Evolutionary conservation across 345 rosid species (phyloP), one percentile per base, ranked within the genome.

Genomic region (Luvunga scandens): DNA sequence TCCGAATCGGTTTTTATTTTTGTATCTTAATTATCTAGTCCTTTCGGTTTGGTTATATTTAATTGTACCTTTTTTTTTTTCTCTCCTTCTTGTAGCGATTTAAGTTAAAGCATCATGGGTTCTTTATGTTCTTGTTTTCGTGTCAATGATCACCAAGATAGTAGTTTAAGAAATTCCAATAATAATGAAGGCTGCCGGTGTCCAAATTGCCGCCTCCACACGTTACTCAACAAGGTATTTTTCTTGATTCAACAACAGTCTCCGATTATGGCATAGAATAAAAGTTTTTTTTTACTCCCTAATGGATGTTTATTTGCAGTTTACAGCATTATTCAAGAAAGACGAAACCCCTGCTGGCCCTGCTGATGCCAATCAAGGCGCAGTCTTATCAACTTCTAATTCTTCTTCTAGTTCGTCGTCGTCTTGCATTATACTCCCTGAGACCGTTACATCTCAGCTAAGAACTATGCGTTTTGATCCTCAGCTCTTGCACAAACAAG

Each of bases 101-200:
- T 24, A 69, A 30, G 53, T 21, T 27, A 1, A 36, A 50, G 9
- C 24, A 75, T 24, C 22, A 84, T 84, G 87, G 83, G 62, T 19
- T 57, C 10, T 69, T 7, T 38, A 7, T 81, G 74, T 73, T 63
- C 59, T 60, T 79, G 83, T 66, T 38, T 79, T 48, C 62, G n/a
- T 2, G 42, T n/a, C 33, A 30, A 25, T 36, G 81, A 69, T 50
- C 77, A 63, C 69, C 81, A 19, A 65, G 75, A 72, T 25, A 31
- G 76, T 21, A 25, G 76, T 31, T 33, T 21, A 73, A 67, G 66
- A 39, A 62, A 24, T 59, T 27, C 56, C 28, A n/a, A 38, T 2
- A 1, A 25, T 31, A 62, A 12, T 13, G 71, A 31, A 53, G 12
- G 59, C 60, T 69, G 45, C 33, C 0, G 9, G 56, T 48, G 70